phyloP scores from a whole-genome alignment of 2,329 filamentous ascomycete species.

The Trichophyton verrucosum region DNA sequence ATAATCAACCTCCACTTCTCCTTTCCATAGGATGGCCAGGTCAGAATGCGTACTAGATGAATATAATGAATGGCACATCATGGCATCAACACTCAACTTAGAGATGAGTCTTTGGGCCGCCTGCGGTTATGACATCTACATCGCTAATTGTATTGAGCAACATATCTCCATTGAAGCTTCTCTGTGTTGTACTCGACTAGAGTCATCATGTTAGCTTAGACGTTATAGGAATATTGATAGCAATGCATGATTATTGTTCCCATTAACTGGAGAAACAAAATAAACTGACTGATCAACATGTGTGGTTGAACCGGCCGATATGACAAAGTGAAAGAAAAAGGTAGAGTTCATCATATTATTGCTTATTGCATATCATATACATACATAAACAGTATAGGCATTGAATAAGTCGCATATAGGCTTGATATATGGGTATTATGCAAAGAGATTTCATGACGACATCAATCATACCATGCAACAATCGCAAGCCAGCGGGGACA shows the following conservation, averaged over 20 bases:
- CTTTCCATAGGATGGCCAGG: constrained; percentile 32
- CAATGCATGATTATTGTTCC: not conserved
- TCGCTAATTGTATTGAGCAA: not conserved
- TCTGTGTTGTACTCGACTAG: not conserved
- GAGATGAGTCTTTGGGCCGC: constrained; percentile 23
- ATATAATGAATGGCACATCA: constrained; percentile 14
- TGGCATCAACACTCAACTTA: constrained; percentile 13
- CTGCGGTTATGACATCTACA: constrained; percentile 27
- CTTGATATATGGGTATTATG: not conserved
- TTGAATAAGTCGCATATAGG: not conserved
- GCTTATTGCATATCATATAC: not conserved
- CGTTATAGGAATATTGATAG: not conserved
- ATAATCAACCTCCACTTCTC: constrained; percentile 39
- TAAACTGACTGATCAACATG: not conserved
- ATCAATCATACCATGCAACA: not conserved
- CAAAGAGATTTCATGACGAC: not conserved
- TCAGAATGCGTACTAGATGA: constrained; percentile 39
- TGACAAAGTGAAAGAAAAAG: not conserved
- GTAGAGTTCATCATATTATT: not conserved
- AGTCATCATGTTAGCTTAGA: not conserved
- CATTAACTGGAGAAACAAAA: not conserved
- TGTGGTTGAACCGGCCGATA: not conserved
- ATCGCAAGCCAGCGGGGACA: not conserved
- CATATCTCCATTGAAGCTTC: not conserved
- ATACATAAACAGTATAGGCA: not conserved